Evolutionary conservation across 345 rosid species (phyloP), one percentile per base, ranked within the genome.

Genomic region (Arabidopsis arenosa): DNA sequence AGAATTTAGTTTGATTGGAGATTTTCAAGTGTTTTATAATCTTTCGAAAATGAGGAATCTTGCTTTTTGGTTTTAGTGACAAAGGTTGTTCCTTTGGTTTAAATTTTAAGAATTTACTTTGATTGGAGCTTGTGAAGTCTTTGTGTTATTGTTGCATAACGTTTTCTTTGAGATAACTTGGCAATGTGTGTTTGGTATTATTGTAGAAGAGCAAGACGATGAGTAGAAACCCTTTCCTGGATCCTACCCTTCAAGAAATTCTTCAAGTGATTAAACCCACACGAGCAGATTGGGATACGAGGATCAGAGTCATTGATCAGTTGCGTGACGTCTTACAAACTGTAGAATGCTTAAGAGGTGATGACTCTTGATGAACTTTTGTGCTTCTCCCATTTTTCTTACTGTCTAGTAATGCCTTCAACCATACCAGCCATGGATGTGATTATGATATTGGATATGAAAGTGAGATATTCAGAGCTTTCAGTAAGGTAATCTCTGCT

Each of bases 311-410:
- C 69, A 82, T 94, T 36, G 73, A 79, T 69, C 93, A 91, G 57
- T 63, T 94, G 75, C 80, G 81, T 44, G 68, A 63, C 14, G 83
- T 85, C 37, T 81, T 91, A 69, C 80, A 47, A 63, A 86, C 96
- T 9, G 68, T 94, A 60, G 93, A 87, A 51, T 84, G 86, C 75
- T 78, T 94, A 55, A 85, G 89, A 91, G 98, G 98, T 93, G 35
- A 83, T 54, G 56, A n/a, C 41, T 9, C 61, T 56, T 68, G 6
- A 45, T 70, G 49, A 62, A 64, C 41, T 63, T 68, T 43, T 56
- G 6, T 74, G 44, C 39, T 70, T 43, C 13, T 33, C 26, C 2
- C 69, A 28, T 63, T 71, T 6, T 65, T 74, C 32, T 36, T 67
- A 12, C 33, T 66, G 49, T 59, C 23, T 60, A 12, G 23, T 48